Conservation (phyloP, 495 filamentous ascomycete species). For the Hypoxylon cercidicola region DNA sequence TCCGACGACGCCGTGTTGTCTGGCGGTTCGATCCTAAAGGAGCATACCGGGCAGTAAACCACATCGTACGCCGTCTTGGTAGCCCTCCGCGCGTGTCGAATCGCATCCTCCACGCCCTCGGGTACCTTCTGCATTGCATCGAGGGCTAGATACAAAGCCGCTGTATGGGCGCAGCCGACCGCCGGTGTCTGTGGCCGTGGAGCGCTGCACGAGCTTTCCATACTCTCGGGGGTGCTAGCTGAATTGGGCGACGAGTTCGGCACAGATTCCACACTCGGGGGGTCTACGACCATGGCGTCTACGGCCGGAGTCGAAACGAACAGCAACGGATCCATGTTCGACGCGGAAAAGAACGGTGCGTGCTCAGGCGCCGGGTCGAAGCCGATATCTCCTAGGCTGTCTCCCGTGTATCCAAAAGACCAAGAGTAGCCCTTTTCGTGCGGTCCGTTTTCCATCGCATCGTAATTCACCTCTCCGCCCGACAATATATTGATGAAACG, state of each 20-base stretch:
- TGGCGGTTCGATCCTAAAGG: constrained; percentile 53
- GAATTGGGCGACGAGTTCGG: constrained; percentile 41
- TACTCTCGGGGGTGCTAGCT: constrained; percentile 39
- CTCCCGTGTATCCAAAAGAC: constrained; percentile 31
- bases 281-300: background rate
- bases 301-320: constrained; percentile 11
- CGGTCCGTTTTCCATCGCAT: constrained; percentile 4
- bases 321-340: constrained; percentile 43
- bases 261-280: constrained; percentile 29
- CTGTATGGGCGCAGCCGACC: constrained; percentile 50
- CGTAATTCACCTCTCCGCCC: constrained; percentile 23
- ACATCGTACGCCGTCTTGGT: constrained; percentile 64
- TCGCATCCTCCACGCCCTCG: constrained; percentile 51
- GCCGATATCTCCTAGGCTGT: constrained; percentile 31
- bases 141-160: constrained; percentile 56
- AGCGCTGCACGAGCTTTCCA: constrained; percentile 11
- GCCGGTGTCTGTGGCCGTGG: constrained; percentile 8
- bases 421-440: constrained; percentile 28
- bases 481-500: constrained; percentile 35
- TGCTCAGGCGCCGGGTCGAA: constrained; percentile 34
- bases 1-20: background rate
- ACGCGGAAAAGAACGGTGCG: constrained; percentile 17
- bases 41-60: constrained; percentile 69
- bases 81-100: constrained; percentile 67
- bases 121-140: constrained; percentile 58